Evolutionary conservation across 2,329 filamentous ascomycete species (phyloP), one percentile per base, ranked within the genome.

Genomic region (Aspergillus flavus): DNA sequence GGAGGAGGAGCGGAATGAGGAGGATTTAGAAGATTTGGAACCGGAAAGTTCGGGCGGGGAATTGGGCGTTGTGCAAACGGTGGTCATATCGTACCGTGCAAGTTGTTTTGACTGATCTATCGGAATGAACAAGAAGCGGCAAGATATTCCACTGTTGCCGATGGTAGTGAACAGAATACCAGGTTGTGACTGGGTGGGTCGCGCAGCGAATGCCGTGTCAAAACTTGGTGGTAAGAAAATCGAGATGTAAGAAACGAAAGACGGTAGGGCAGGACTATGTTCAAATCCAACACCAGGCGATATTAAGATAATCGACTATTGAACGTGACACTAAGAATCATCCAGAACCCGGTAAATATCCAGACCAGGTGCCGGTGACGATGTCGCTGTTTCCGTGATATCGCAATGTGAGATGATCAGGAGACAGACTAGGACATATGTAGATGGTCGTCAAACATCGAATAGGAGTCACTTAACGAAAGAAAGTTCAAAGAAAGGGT

Each of bases 11-110:
- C 90, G 90, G 72, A 94, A 91, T 57, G 93, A 96, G 6, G 92
- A 96, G 32, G 93, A 93, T 79, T 95, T 96, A 68, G 92, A 96
- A 66, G 92, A 95, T 78, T 94, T 96, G 64, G 92, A 96, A 69
- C 85, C 86, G 66, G 91, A 92, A 80, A 96, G 88, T 72, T 92
- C 91, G 65, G 91, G 91, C 63, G 90, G 90, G 68, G 91, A 92
- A 76, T 85, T 87, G 54, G 89, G 89, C 64, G 78, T 82, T 61
- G 79, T 82, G 61, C 80, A 73, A 61, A 79, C 73, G 62, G 79
- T 76, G 73, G 78, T 82, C 74, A 78, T 81, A 65, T 76, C 77
- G 75, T 76, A 68, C 62, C 53, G 60, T 61, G 57, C 61, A 53
- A 64, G 11, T 60, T 57, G 41, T 55, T 16, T 48, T 41, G 58